phyloP scores from a whole-genome alignment of 2,329 filamentous ascomycete species.

The Davidsoniella neocaledoniae region DNA sequence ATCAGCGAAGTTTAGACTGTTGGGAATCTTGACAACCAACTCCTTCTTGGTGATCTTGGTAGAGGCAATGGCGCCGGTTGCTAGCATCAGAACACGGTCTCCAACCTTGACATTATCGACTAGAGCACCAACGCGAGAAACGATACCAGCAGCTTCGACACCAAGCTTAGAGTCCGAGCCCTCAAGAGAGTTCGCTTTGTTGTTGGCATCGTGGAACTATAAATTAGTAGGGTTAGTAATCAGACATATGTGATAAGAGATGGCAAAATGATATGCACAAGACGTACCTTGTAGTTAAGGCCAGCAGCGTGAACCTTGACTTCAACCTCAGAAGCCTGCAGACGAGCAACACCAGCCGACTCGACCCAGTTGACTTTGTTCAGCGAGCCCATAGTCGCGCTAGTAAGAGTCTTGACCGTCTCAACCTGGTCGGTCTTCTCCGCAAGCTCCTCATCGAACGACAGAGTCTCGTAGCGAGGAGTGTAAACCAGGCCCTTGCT shows the following conservation, averaged over 20 bases:
- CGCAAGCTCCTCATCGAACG: too few relatives aligned
- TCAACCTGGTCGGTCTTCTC: too few relatives aligned
- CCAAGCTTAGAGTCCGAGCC: slow-evolving; percentile 13
- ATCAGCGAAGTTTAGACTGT: slow-evolving; percentile 20
- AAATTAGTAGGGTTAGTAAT: neutral
- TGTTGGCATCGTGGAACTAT: neutral
- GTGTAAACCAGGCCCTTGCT: too few relatives aligned
- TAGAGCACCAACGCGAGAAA: slow-evolving; percentile 18
- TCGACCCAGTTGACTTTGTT: too few relatives aligned
- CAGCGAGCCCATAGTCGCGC: too few relatives aligned
- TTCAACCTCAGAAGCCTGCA: too few relatives aligned
- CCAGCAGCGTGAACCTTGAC: too few relatives aligned
- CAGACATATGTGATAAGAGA: neutral
- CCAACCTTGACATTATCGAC: slow-evolving; percentile 19
- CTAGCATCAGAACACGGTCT: slow-evolving; percentile 19
- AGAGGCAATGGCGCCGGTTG: slow-evolving; percentile 17
- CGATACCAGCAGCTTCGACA: slow-evolving; percentile 19
- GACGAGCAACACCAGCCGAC: too few relatives aligned
- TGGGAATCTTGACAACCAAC: slow-evolving; percentile 20
- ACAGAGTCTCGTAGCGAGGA: too few relatives aligned
- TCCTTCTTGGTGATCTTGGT: slow-evolving; percentile 16
- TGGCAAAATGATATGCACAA: too few relatives aligned
- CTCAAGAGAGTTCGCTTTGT: neutral
- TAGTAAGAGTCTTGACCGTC: too few relatives aligned
- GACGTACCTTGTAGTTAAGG: too few relatives aligned